Evolutionary conservation across 352 stramenopile species (phyloP).

Genomic region (Phytophthora rubi): DNA sequence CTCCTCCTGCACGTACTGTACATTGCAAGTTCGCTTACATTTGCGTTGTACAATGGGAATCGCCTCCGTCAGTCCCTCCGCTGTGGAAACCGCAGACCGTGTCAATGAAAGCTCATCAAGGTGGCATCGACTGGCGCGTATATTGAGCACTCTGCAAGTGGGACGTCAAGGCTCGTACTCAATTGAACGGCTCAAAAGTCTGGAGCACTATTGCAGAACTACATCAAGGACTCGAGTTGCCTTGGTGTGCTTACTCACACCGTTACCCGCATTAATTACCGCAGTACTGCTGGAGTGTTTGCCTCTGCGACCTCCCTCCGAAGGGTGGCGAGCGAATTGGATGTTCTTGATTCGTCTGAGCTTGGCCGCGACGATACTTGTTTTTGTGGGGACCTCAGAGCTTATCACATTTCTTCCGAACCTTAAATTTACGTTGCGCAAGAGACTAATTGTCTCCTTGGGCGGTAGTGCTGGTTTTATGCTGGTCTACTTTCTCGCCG

Average conservation of each 20-base stretch:
- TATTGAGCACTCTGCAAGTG: not conserved
- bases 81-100: not conserved
- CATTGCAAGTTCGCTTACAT: not conserved
- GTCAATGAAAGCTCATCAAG: not conserved
- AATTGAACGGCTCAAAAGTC: not conserved
- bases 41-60: not conserved
- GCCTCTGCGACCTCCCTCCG: not conserved
- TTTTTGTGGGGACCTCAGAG: not conserved
- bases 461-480: not conserved
- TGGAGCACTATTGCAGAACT: not conserved
- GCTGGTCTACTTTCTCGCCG: not conserved
- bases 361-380: not conserved
- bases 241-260: not conserved
- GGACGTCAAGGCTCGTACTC: not conserved
- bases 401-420: not conserved
- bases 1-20: no score
- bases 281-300: not conserved
- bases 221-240: not conserved
- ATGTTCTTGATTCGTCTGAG: not conserved
- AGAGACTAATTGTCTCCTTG: not conserved
- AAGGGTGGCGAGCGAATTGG: not conserved
- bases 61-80: not conserved
- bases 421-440: not conserved
- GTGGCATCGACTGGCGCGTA: not conserved
- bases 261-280: not conserved